Evolutionary conservation across 169 alveolate genomes (phyloP).

Genomic region (Pseudocohnilembus persalinus): DNA sequence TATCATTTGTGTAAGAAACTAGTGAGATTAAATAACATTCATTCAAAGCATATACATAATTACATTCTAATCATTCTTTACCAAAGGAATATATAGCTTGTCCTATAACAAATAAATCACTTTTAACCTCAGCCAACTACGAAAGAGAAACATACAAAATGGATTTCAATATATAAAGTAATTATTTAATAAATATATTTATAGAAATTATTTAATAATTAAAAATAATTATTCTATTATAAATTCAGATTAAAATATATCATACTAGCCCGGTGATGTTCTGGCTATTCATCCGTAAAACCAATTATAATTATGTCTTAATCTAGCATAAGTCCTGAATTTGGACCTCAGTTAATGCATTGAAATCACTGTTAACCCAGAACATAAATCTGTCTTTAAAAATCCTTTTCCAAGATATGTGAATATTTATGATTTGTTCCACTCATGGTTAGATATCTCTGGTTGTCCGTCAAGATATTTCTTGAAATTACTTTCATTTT

Average conservation of each 20-base stretch:
- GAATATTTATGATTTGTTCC: conserved; percentile 42
- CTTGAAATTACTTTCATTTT: conserved; percentile 55
- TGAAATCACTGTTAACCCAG: conserved; percentile 14
- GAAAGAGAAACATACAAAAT: conserved; percentile 49
- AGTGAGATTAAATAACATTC: background rate
- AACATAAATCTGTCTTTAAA: background rate
- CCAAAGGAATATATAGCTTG: conserved; percentile 11
- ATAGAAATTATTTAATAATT: no score
- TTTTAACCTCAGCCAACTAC: conserved; percentile 47
- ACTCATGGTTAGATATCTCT: conserved; percentile 56
- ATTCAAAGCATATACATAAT: conserved; percentile 1
- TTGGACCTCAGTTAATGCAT: conserved; percentile 6
- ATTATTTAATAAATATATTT: background rate
- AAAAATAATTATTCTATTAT: background rate
- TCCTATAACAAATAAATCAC: conserved; percentile 15
- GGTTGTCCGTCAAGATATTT: conserved; percentile 74
- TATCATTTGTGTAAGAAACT: conserved; percentile 17
- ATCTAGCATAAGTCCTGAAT: conserved; percentile 9
- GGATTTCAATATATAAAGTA: conserved; percentile 22
- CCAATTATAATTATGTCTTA: conserved; percentile 4
- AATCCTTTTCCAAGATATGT: conserved; percentile 46
- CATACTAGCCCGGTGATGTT: conserved; percentile 59
- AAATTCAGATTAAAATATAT: background rate
- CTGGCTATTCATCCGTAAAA: conserved; percentile 49
- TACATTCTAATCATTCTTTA: conserved; percentile 27